Base-by-base conservation (phyloP, 495 filamentous ascomycete species). In the Schizothecium vesticola region DNA sequence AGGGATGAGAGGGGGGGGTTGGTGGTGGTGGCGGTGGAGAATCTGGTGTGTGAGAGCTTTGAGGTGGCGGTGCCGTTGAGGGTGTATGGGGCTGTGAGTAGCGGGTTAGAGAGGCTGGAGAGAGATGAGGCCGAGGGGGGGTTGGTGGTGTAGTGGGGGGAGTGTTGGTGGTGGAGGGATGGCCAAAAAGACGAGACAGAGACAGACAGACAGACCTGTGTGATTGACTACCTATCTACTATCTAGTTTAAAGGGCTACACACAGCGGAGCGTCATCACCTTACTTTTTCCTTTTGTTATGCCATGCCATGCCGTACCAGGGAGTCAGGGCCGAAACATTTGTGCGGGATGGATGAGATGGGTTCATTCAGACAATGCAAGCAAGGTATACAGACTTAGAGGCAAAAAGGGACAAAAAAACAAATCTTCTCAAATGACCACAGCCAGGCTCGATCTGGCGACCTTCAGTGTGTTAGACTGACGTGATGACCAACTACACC, bases 51-150 rank as follows among this genome's bases (percentile, higher is more conserved):
- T 71, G 93, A 97, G 82, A 93, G 89, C 21, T 97, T 97, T 79
- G 93, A 97, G 75, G 89, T 97, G 59, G 86, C 86, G 2, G 91
- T 97, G 60, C 93, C 93, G 59, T 76, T 97, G 63, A 85, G 86
- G 59, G 91, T 97, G 0, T 97, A 94, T 76, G 93, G 93, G 9
- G 89, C 91, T 7, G 75, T 84, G 31, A 78, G 81, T 65, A 80
- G 75, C 55, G 80, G 75, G 51, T 72, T 80, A 65, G 83, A 80
- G 76, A 78, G 75, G 61, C 75, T 84, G 36, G 84, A 86, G 65
- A 72, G 80, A 64, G 84, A 85, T 61, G 80, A 84, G 59, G 78
- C 71, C 60, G 76, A 80, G 57, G 82, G 83, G 67, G 84, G 84
- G 13, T 75, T 85, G 71, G 75, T 78, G 60, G 82, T 86, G 68